Evolutionary conservation across 2,329 filamentous ascomycete species (phyloP), one percentile per base, ranked within the genome.

Genomic region (Magnaporthiopsis poae): DNA sequence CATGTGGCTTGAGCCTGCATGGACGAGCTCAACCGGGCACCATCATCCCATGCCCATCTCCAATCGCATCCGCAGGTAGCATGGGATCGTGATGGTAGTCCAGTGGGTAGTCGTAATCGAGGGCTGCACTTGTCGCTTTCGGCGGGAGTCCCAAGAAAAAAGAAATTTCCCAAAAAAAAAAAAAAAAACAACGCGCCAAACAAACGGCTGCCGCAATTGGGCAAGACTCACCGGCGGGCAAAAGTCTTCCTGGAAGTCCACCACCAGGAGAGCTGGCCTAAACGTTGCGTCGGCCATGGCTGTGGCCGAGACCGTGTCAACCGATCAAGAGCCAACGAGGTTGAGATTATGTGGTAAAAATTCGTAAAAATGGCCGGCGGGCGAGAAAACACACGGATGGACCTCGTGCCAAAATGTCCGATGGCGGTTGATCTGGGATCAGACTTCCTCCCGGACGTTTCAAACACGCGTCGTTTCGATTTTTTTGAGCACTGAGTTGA

Each of bases 181-280:
- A 60, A 61, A 33, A 67, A 52, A 56, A 65, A 60, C 52, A 63
- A 29, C 35, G 27, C 33, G 33, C 15, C n/a, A 11, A 12, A 11
- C 11, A 60, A 12, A 11, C 9, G 7, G 36, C 29, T 35, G 29
- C 25, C 39, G 15, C 39, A 46, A 18, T 46, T 18, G 39, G 2
- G 13, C 15, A 15, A 18, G 59, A 79, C 88, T 79, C 79, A 95
- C 92, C 15, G 93, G 92, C 68, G 91, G 90, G 76, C 92, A 96
- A 77, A 97, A 98, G 80, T 98, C 94, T 77, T 97, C 90, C 78
- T 98, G 95, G 74, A 96, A 83, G 77, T 97, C 93, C 65, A 96
- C 89, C 13, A 96, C 84, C 63, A 96, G 77, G 31, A 87, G 77
- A 2, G 84, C 84, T 3, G 84, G 81, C 64, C 73, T 78, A 68